Conservation (phyloP, 2,329 filamentous ascomycete genomes). For the Paraphaeosphaeria sporulosa region DNA sequence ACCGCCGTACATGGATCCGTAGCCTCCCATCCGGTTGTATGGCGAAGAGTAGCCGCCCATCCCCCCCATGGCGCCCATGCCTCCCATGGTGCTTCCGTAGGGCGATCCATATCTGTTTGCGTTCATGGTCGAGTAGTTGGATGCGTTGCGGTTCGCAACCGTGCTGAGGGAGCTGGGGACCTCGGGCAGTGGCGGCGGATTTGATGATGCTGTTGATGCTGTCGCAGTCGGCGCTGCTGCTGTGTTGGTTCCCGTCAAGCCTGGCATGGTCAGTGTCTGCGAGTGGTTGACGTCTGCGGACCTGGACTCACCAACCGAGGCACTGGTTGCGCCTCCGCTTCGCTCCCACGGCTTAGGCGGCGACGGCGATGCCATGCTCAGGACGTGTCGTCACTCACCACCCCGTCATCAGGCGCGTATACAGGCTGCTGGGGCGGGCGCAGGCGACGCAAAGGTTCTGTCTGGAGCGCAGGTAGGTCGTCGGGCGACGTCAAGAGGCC, state of each 20-base stretch:
- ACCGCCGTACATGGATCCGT: slow-evolving; percentile 63
- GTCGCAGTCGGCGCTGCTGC: slow-evolving; percentile 52
- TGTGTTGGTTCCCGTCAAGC: slow-evolving; percentile 41
- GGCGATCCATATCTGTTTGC: slow-evolving; percentile 61
- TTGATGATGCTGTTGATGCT: slow-evolving; percentile 49
- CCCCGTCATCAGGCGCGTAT: slow-evolving; percentile 27
- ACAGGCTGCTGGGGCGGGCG: slow-evolving; percentile 14
- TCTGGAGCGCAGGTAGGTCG: background rate
- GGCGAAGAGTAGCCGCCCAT: slow-evolving; percentile 58
- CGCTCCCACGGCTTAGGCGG: slow-evolving; percentile 98
- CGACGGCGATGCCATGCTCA: slow-evolving; percentile 68
- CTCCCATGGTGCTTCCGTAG: slow-evolving; percentile 55
- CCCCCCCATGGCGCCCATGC: slow-evolving; percentile 22
- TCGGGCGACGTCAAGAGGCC: slow-evolving; percentile 27
- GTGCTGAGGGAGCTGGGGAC: slow-evolving; percentile 79
- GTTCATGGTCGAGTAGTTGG: slow-evolving; percentile 75
- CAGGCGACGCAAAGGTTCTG: slow-evolving; percentile 12
- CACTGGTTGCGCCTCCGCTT: slow-evolving; percentile 65
- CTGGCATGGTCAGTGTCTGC: slow-evolving; percentile 38
- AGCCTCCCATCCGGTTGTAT: slow-evolving; percentile 52
- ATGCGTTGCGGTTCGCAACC: slow-evolving; percentile 86
- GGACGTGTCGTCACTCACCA: slow-evolving; percentile 31
- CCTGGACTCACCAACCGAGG: slow-evolving; percentile 47
- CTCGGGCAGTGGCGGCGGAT: slow-evolving; percentile 76
- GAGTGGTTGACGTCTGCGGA: slow-evolving; percentile 21